Evolutionary conservation across 345 rosid species (phyloP).

Genomic region (Zanthoxylum bungeanum): DNA sequence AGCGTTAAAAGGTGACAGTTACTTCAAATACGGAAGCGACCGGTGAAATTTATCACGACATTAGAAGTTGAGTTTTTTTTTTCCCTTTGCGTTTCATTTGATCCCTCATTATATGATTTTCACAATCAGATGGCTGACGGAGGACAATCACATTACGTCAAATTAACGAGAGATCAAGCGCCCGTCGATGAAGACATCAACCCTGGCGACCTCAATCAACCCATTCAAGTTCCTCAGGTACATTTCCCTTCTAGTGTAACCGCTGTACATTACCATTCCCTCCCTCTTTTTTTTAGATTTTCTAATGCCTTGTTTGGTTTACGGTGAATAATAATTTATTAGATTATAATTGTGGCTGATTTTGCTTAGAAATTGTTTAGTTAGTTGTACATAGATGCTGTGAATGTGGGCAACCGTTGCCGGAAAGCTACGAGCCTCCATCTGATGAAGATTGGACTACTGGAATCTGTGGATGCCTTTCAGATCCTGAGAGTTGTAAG

Average conservation of each 20-base stretch:
- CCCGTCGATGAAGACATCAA: slow-evolving; percentile 66
- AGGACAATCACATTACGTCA: slow-evolving; percentile 61
- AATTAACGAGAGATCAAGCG: slow-evolving; percentile 57
- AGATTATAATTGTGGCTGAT: slow-evolving; percentile 10
- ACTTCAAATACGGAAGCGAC: slow-evolving; percentile 1
- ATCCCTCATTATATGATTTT: neutral
- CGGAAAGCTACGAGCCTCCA: slow-evolving; percentile 84
- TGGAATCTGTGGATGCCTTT: slow-evolving; percentile 63
- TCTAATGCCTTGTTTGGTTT: neutral
- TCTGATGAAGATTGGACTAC: slow-evolving; percentile 94
- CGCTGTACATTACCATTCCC: neutral
- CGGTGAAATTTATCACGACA: neutral
- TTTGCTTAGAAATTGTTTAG: slow-evolving; percentile 24
- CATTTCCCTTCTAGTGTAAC: neutral
- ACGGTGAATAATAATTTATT: too few relatives aligned
- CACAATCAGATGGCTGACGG: slow-evolving; percentile 53
- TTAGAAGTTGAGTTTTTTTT: neutral
- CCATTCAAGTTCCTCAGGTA: slow-evolving; percentile 81
- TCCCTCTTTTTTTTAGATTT: neutral
- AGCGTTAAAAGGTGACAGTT: slow-evolving; percentile 3
- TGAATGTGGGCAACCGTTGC: slow-evolving; percentile 81
- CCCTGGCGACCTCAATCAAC: slow-evolving; percentile 95
- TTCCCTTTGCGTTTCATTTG: neutral
- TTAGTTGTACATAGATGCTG: slow-evolving; percentile 52
- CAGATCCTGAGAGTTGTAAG: slow-evolving; percentile 82